Evolutionary conservation across 2,329 filamentous ascomycete species (phyloP).

Genomic region (Dactylellina leptospora): DNA sequence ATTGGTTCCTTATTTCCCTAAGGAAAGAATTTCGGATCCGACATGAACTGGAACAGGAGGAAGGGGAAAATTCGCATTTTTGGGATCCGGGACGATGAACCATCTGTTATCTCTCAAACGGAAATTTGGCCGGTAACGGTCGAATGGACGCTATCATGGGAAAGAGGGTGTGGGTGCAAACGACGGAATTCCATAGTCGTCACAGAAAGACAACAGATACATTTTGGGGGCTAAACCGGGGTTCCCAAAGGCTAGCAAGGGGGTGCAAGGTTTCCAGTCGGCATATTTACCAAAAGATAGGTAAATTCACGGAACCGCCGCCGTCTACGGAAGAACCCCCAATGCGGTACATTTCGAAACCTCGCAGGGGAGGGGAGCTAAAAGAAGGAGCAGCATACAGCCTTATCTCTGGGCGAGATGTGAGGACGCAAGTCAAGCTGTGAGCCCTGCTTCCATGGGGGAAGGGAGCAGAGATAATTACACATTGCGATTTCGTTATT

Average conservation of each 20-base stretch:
- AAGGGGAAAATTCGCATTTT: conserved; percentile 4
- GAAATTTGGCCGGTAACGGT: conserved; percentile 23
- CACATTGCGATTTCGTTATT: conserved; percentile 47
- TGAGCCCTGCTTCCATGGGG: conserved; percentile 24
- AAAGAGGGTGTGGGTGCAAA: conserved; percentile 16
- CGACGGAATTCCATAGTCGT: conserved; percentile 40
- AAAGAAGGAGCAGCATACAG: conserved; percentile 40
- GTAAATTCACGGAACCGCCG: conserved; percentile 48
- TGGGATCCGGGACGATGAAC: conserved; percentile 15
- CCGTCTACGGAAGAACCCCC: conserved; percentile 24
- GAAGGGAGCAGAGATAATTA: conserved; percentile 40
- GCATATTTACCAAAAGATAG: conserved; percentile 46
- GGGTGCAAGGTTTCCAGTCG: conserved; percentile 19
- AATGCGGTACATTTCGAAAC: conserved; percentile 45
- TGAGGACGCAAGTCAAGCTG: conserved; percentile 21
- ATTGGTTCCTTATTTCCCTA: conserved; percentile 21
- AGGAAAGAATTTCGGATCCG: neutral
- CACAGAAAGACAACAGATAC: conserved; percentile 1
- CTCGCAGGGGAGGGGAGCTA: conserved; percentile 19
- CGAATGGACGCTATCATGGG: conserved; percentile 26
- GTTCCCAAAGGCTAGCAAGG: conserved; percentile 6
- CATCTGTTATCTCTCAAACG: neutral
- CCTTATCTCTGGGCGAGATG: conserved; percentile 44
- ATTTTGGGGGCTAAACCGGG: conserved; percentile 11
- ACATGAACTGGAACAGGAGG: conserved; percentile 19